Conservation (phyloP, 2,329 filamentous ascomycete species). For the Aspergillus sp. region DNA sequence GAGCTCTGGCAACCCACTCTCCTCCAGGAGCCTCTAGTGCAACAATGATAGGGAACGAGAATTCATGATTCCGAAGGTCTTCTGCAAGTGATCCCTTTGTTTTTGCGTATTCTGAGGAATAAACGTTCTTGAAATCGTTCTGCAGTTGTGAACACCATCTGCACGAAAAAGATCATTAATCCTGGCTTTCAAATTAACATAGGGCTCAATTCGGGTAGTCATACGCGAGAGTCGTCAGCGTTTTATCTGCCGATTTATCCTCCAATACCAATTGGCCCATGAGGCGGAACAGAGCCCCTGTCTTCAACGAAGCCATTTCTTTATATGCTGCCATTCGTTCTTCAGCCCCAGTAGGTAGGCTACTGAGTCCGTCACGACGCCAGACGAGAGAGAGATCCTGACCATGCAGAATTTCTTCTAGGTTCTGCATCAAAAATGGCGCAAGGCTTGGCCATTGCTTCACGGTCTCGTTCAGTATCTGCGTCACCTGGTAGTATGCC, state of each 20-base stretch:
- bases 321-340: conserved; percentile 17
- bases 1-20: conserved; percentile 15
- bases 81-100: conserved; percentile 21
- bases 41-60: conserved; percentile 21
- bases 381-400: conserved; percentile 24
- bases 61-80: conserved; percentile 21
- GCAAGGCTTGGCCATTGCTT: conserved; percentile 16
- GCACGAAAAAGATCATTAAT: background rate
- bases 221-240: conserved; percentile 20
- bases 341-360: conserved; percentile 8
- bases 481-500: conserved; percentile 23
- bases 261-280: conserved; percentile 21
- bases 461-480: conserved; percentile 18
- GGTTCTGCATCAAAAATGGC: conserved; percentile 18
- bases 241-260: conserved; percentile 16
- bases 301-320: conserved; percentile 21
- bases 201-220: background rate
- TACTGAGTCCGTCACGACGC: conserved; percentile 20
- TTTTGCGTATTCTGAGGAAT: conserved; percentile 23
- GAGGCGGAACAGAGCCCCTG: conserved; percentile 22
- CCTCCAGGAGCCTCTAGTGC: conserved; percentile 19
- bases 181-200: background rate
- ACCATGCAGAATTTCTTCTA: conserved; percentile 23
- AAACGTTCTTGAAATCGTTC: conserved; percentile 26
- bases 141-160: conserved; percentile 25